phyloP scores from a whole-genome alignment of 805 yeast species.

The Yarrowia yakushimensis region DNA sequence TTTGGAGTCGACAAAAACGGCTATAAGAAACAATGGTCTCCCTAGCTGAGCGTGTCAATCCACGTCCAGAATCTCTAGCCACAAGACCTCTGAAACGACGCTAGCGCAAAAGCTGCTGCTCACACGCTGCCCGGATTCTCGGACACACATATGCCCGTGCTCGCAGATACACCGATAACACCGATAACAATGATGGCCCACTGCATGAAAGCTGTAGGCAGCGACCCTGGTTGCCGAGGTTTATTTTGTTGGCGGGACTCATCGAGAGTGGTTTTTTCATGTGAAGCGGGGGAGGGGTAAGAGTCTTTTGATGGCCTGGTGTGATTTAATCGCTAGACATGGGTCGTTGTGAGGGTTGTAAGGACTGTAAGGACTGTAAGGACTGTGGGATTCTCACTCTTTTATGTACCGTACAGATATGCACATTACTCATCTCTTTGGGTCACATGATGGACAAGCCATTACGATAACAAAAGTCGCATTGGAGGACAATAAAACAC shows the following conservation, averaged over 20 bases:
- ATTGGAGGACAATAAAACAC: too few species aligned
- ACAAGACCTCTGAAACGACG: background rate
- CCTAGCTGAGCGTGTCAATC: background rate
- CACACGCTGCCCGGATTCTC: background rate
- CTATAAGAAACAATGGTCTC: background rate
- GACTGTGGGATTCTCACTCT: too few species aligned
- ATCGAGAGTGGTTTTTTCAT: background rate
- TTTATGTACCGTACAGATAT: too few species aligned
- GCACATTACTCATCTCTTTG: too few species aligned
- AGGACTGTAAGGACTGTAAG: too few species aligned
- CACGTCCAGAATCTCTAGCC: background rate
- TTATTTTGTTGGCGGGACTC: background rate
- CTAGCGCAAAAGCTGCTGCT: background rate
- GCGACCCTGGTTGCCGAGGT: background rate
- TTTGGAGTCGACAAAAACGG: background rate
- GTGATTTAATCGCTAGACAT: too few species aligned
- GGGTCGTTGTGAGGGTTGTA: too few species aligned
- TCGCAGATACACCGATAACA: slow-evolving; percentile 19
- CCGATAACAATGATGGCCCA: slow-evolving; percentile 17
- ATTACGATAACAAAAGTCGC: too few species aligned
- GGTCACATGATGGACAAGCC: background rate
- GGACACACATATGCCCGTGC: background rate
- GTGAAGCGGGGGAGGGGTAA: slow-evolving; percentile 1
- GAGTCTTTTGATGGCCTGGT: too few species aligned
- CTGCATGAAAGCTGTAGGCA: background rate